Evolutionary conservation across 306 rosid genomes (phyloP).

Genomic region (Prunus fruticosa): DNA sequence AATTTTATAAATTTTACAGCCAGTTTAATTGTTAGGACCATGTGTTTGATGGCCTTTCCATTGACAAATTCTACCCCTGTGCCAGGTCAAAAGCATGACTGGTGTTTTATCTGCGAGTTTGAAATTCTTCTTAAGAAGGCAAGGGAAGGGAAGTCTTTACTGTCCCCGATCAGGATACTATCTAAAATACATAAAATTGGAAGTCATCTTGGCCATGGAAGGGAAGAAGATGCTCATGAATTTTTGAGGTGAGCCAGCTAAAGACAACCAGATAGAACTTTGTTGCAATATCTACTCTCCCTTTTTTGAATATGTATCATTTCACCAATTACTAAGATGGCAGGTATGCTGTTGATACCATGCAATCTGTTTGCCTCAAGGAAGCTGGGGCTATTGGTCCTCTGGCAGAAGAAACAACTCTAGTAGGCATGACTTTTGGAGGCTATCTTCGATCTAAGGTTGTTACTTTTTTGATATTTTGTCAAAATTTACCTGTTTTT

Average conservation of each 20-base stretch:
- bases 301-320: not conserved
- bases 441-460: conserved; percentile 85
- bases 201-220: conserved; percentile 76
- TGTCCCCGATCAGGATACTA: conserved; percentile 73
- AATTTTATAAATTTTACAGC: conserved; percentile 4
- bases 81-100: conserved; percentile 67
- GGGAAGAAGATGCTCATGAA: conserved; percentile 85
- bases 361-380: conserved; percentile 76
- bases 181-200: conserved; percentile 79
- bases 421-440: conserved; percentile 70
- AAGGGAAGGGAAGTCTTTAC: conserved; percentile 66
- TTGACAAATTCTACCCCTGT: conserved; percentile 7
- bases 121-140: conserved; percentile 60
- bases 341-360: conserved; percentile 79
- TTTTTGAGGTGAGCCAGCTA: conserved; percentile 68
- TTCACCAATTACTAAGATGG: conserved; percentile 38
- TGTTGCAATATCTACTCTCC: not conserved
- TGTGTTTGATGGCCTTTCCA: conserved; percentile 27
- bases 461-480: conserved; percentile 15
- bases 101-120: conserved; percentile 89
- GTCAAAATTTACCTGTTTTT: not conserved
- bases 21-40: conserved; percentile 18
- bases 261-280: conserved; percentile 19
- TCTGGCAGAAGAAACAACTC: conserved; percentile 70
- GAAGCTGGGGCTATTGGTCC: conserved; percentile 56